Base-by-base conservation (phyloP, 1,139 yeast species). In the Zygosaccharomyces sapae region DNA sequence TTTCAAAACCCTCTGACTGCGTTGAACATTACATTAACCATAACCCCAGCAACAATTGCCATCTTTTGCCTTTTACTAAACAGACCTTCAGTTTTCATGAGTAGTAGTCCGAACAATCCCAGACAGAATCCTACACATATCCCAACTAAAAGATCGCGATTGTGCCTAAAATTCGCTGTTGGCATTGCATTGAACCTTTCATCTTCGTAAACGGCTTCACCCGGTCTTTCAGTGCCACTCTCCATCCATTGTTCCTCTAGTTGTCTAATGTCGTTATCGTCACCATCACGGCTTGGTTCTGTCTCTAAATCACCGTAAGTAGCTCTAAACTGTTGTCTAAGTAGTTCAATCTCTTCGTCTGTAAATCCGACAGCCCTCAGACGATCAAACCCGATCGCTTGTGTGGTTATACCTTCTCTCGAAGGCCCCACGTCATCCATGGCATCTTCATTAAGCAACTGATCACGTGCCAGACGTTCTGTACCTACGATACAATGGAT, bases 191-290 rank as follows among this genome's bases (percentile, higher is more conserved):
- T 62, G 43, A 62, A 60, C 37, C 58, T 51, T 35, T 55, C 59
- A 37, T 54, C 59, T 41, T 55, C 54, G 10, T 45, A 44, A 13
- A 57, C 65, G 25, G 57, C 59, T 45, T 56, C 55, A 9, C 54
- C 51, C 13, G 57, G 63, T 13, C 48, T 46, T 57, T 72, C 74
- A 5, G 80, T 88, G 0, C 92, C 84, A 43, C 86, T 81, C 58
- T 89, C 95, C 51, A 89, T 86, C 96, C 96, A 89, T 49, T 89
- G 74, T 57, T 89, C 97, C 62, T 89, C 97, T 53, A 88, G 66
- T 53, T 82, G 84, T 44, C 88, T 48, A 3, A 62, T 56, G 44
- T 64, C 63, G 8, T 38, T 40, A n/a, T 49, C 52, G 31, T 35
- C 43, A 1, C 39, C 49, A 16, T 40, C 39, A 12, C 53, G 52